Conservation (phyloP, 2,329 filamentous ascomycete genomes). For the Hypoxylon sp. region DNA sequence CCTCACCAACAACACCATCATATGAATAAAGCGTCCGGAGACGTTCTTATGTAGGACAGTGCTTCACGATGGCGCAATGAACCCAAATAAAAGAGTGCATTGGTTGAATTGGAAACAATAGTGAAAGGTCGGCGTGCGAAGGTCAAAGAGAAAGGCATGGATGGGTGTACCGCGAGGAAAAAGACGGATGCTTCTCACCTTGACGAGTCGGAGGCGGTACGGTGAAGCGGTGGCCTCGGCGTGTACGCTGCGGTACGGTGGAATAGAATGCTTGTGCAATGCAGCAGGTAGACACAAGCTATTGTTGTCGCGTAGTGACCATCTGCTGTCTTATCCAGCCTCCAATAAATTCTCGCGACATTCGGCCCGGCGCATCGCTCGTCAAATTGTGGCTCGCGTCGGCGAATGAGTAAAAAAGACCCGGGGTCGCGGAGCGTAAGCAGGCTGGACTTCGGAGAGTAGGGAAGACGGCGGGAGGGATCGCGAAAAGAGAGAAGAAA, state of each 20-base stretch:
- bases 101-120: slow-evolving; percentile 27
- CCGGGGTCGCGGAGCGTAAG: slow-evolving; percentile 4
- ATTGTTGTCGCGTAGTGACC: slow-evolving; percentile 41
- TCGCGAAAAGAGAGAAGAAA: neutral
- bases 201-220: slow-evolving; percentile 23
- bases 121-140: slow-evolving; percentile 6
- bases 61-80: slow-evolving; percentile 14
- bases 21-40: slow-evolving; percentile 5
- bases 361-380: slow-evolving; percentile 45
- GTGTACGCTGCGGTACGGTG: slow-evolving; percentile 19
- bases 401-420: slow-evolving; percentile 24
- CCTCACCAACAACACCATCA: slow-evolving; percentile 5
- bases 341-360: slow-evolving; percentile 44
- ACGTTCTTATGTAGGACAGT: slow-evolving; percentile 15
- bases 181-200: slow-evolving; percentile 12
- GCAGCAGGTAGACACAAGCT: slow-evolving; percentile 25
- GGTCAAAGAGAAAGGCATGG: slow-evolving; percentile 4
- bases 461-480: neutral
- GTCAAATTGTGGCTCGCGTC: slow-evolving; percentile 42
- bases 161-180: neutral
- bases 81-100: slow-evolving; percentile 18
- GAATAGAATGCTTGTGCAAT: slow-evolving; percentile 19
- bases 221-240: slow-evolving; percentile 22
- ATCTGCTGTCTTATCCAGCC: slow-evolving; percentile 44
- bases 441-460: neutral